Evolutionary conservation across 2,329 filamentous ascomycete species (phyloP).

Genomic region (Diaporthe destruens): DNA sequence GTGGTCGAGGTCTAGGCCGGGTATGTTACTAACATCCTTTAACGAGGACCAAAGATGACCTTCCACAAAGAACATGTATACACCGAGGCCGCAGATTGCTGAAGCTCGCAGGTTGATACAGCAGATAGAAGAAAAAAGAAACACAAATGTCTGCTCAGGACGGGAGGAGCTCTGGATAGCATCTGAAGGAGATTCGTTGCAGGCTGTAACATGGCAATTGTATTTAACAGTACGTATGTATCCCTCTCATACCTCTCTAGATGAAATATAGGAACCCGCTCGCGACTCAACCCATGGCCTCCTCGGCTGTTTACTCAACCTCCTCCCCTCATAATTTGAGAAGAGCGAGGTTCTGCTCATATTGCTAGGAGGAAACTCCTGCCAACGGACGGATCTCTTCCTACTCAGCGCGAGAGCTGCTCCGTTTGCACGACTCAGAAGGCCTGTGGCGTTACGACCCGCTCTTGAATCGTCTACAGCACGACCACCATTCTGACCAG

Average conservation of each 20-base stretch:
- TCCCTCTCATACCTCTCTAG: slow-evolving; percentile 23
- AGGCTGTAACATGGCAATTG: not conserved
- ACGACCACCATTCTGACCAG: slow-evolving; percentile 9
- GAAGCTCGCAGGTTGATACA: not conserved
- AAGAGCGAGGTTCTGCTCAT: slow-evolving; percentile 32
- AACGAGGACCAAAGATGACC: no score
- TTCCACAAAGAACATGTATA: no score
- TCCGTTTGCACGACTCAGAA: slow-evolving; percentile 20
- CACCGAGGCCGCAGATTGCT: not conserved
- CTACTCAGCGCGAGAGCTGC: slow-evolving; percentile 31
- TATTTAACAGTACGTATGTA: not conserved
- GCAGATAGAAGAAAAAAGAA: no score
- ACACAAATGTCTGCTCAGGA: no score
- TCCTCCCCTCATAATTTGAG: slow-evolving; percentile 38
- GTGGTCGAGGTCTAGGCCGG: no score
- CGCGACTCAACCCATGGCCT: slow-evolving; percentile 41
- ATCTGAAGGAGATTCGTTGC: not conserved
- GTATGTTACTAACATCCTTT: no score
- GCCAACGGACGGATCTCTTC: slow-evolving; percentile 40
- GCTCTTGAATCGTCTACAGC: slow-evolving; percentile 25
- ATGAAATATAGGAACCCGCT: slow-evolving; percentile 37
- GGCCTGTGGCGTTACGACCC: not conserved
- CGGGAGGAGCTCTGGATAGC: not conserved
- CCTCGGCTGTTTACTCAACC: slow-evolving; percentile 39
- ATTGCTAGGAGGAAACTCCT: slow-evolving; percentile 42